Evolutionary conservation across 2,329 filamentous ascomycete genomes (phyloP).

Genomic region (Achaetomium macrosporum): DNA sequence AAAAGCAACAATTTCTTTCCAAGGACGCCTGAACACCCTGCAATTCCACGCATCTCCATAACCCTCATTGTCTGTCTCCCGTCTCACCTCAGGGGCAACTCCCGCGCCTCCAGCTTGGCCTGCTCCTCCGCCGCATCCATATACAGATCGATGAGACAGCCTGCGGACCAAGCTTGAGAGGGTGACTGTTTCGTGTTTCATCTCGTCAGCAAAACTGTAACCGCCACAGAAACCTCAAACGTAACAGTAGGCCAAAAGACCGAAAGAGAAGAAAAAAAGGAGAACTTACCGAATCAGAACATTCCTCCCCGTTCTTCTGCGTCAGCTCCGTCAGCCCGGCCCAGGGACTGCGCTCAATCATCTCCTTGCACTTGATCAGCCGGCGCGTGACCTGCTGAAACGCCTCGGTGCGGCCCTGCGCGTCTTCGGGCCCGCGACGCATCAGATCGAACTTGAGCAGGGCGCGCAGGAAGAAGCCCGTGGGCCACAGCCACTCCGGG

Average conservation of each 20-base stretch:
- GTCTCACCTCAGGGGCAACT: conserved; percentile 24
- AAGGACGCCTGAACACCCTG: neutral
- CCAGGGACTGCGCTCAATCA: conserved; percentile 76
- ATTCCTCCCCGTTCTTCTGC: conserved; percentile 79
- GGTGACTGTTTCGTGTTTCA: conserved; percentile 56
- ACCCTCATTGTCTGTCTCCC: neutral
- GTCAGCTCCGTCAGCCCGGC: conserved; percentile 89
- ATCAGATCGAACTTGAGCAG: conserved; percentile 83
- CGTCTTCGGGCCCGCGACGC: conserved; percentile 50
- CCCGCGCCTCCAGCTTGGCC: conserved; percentile 23
- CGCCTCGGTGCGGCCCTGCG: conserved; percentile 70
- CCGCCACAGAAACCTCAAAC: neutral
- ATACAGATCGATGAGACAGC: conserved; percentile 91
- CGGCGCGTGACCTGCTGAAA: conserved; percentile 92
- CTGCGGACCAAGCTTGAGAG: conserved; percentile 93
- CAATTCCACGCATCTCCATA: conserved; percentile 1
- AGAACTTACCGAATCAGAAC: conserved; percentile 73
- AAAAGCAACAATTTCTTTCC: neutral
- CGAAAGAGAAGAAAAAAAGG: conserved; percentile 1
- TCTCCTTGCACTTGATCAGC: conserved; percentile 75
- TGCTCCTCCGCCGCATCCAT: conserved; percentile 71
- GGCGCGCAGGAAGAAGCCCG: conserved; percentile 89
- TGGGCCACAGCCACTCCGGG: conserved; percentile 97
- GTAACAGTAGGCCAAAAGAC: neutral
- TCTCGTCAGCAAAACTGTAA: conserved; percentile 13